These are phyloP conservation scores for Nigrospora osmanthi DNA, from an alignment of 2,329 filamentous ascomycete species.

Conservation along the genomic window DNA sequence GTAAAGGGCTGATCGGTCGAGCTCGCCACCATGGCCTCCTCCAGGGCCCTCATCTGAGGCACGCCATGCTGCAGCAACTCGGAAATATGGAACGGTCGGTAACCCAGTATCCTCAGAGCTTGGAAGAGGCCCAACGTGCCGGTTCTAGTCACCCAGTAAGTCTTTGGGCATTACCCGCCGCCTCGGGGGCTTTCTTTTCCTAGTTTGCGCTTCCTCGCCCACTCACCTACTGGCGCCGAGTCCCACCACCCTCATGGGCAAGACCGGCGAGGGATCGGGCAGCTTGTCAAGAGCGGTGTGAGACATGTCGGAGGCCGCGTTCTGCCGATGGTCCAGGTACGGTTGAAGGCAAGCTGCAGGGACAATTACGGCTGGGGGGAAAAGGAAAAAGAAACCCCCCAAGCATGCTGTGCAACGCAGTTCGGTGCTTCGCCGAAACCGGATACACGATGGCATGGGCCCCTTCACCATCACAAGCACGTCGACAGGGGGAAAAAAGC, in stretches of 20 bases:
- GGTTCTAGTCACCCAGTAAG: neutral
- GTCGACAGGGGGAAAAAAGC: too few species aligned
- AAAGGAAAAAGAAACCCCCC: too few species aligned
- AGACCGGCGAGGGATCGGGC: neutral
- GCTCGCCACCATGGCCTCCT: conserved; percentile 1
- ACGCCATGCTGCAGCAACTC: neutral
- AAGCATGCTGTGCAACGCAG: too few species aligned
- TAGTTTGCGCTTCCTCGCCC: too few species aligned
- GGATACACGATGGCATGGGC: too few species aligned
- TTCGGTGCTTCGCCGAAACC: too few species aligned
- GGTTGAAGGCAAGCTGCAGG: too few species aligned
- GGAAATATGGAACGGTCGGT: neutral
- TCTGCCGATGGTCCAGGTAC: too few species aligned
- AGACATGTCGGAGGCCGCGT: neutral
- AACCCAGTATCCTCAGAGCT: neutral
- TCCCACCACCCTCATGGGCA: neutral
- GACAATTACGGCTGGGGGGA: too few species aligned
- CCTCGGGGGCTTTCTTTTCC: too few species aligned
- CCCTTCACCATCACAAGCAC: too few species aligned
- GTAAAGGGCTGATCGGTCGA: neutral
- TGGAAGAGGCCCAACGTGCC: neutral
- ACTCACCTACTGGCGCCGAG: conserved; percentile 1
- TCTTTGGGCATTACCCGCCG: too few species aligned
- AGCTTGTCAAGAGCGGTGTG: neutral
- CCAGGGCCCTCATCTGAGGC: neutral